Base-by-base conservation (phyloP, 2,329 filamentous ascomycete genomes). In the Cytospora chrysosperma region DNA sequence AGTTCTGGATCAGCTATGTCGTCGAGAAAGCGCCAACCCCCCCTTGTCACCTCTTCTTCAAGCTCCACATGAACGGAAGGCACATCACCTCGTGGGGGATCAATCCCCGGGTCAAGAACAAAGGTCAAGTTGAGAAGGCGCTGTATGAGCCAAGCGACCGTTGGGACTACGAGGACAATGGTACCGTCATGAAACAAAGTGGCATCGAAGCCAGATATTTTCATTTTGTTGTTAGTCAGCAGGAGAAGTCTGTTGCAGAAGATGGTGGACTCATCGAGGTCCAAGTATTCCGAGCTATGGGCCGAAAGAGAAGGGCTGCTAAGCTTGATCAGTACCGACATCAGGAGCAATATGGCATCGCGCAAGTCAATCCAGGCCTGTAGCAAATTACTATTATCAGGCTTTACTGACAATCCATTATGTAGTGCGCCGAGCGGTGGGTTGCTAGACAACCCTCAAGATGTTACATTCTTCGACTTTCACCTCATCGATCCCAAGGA, bases 211-310 rank as follows among this genome's bases (percentile, higher is more conserved):
- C 76, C 7, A 75, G 83, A 32, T 78, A 77, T 62, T 85, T 87
- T 67, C 75, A 78, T 56, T 85, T 85, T 64, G n/a, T 76, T 81
- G 50, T 73, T 9, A 71, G 72, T 9, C 70, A 73, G 3, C 72
- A 75, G 12, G 68, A 72, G 26, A 71, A 72, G 49, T 77, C 78
- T 2, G 73, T 78, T 3, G 82, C 81, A 10, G 77, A 81, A 55
- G 81, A 86, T 68, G 84, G 84, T 13, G 84, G 84, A 1, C 69
- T 85, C 2, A 82, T 87, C 55, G 82, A 86, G 66, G 71, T 86
- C 3, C 77, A 78, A 40, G 78, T 80, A 12, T 85, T 84, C 68
- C 78, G 84, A 27, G 81, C 83, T n/a, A 78, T 73, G 61, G 78
- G 78, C 7, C 77, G 82, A 49, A 77, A 72, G 61, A 74, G 78